Conservation (phyloP, 345 rosid species). For the Corymbia maculata region DNA sequence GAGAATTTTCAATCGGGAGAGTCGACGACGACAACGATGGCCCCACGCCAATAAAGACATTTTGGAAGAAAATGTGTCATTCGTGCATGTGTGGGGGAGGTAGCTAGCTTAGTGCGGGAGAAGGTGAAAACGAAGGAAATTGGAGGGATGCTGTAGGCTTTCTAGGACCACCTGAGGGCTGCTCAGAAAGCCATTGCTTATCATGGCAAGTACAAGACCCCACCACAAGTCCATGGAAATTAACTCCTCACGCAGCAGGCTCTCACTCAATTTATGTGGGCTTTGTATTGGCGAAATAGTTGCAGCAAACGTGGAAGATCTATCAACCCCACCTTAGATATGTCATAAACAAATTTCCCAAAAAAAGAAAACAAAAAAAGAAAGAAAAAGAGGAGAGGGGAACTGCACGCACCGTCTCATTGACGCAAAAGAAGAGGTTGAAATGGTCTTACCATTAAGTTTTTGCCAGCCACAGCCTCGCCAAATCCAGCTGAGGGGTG, state of each 20-base stretch:
- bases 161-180: slow-evolving; percentile 11
- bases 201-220: slow-evolving; percentile 5
- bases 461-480: background rate
- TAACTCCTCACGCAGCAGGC: background rate
- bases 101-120: background rate
- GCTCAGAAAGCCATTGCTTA: background rate
- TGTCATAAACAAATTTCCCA: no score
- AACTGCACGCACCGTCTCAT: background rate
- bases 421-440: background rate
- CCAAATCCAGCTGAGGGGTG: background rate
- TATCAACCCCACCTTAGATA: background rate
- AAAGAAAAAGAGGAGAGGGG: background rate
- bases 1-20: background rate
- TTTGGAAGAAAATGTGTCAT: slow-evolving; percentile 1
- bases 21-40: background rate
- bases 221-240: background rate
- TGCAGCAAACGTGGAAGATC: background rate
- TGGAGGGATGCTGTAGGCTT: background rate
- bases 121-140: slow-evolving; percentile 5
- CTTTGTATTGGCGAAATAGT: background rate
- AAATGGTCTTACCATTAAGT: background rate
- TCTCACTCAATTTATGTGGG: background rate
- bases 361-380: no score
- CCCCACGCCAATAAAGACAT: background rate
- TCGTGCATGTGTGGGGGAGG: slow-evolving; percentile 8